Evolutionary conservation across 1,284 basidiomycete genomes (phyloP), one percentile per base, ranked within the genome.

Genomic region (Marasmius oreades): DNA sequence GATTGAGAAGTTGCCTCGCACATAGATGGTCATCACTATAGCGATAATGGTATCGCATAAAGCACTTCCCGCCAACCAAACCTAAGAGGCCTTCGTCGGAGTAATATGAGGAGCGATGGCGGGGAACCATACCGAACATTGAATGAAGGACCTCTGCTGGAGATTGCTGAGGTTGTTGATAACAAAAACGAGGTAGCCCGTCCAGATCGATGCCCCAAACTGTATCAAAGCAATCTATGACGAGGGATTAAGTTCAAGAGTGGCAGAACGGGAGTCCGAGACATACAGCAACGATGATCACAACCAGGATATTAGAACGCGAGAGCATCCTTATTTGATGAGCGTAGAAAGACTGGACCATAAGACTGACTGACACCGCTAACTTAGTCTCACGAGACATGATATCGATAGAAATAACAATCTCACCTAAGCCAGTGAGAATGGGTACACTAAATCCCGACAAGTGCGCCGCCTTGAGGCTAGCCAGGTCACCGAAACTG

Each of bases 311-410:
- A n/a, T 46, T 53, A 12, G 36, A 53, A 3, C 42, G 16, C 18
- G 28, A 45, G 12, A 53, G 42, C 16, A 53, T 34, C 6, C 26
- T 28, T 37, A 53, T 50, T n/a, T 52, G 56, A 28, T 53, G 39
- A 45, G 45, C 52, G 36, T 53, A 57, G 34, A 57, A 57, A 16
- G 26, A 48, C 31, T 57, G 56, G n/a, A 57, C 52, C 5, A 53
- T 54, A 28, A 48, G 46, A n/a, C 56, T 53, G 26, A 57, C 56
- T 57, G 34, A 42, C 18, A 12, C 7, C 5, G n/a, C 11, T 24
- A 12, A n/a, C n/a, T 45, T 12, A 52, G 43, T 2, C 45, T 51
- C 44, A 24, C 22, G 12, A 7, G n/a, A 18, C 16, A 34, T 45
- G n/a, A 16, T 26, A 5, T 11, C 7, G 14, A 22, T 26, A 24